Conservation (phyloP, 495 filamentous ascomycete species). For the Xylona heveae region DNA sequence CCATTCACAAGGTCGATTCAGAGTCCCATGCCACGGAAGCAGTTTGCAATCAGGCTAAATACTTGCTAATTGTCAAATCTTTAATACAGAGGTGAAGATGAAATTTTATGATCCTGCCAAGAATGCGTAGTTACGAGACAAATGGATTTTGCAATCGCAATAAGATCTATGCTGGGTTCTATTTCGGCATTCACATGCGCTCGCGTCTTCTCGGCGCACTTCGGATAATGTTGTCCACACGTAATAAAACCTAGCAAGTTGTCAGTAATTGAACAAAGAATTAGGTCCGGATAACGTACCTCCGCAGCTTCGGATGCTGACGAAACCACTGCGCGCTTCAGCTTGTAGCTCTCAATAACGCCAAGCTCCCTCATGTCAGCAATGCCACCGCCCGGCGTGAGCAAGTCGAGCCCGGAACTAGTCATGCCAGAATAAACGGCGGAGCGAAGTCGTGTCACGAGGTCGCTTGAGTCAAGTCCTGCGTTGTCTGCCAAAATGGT, state of each 20-base stretch:
- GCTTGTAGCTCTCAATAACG: conserved; percentile 96
- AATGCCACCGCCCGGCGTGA: conserved; percentile 80
- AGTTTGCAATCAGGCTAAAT: too few species aligned
- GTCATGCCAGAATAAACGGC: conserved; percentile 88
- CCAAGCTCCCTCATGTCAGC: conserved; percentile 91
- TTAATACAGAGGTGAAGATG: too few species aligned
- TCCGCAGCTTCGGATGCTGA: conserved; percentile 93
- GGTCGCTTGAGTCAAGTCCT: conserved; percentile 81
- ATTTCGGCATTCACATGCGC: conserved; percentile 49
- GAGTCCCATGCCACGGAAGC: too few species aligned
- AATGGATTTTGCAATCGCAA: too few species aligned
- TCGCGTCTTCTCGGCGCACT: conserved; percentile 55
- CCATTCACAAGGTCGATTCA: too few species aligned
- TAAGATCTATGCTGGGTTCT: too few species aligned
- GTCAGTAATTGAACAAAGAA: not conserved
- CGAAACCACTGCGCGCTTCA: conserved; percentile 89
- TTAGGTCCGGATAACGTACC: conserved; percentile 28
- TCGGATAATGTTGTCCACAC: conserved; percentile 76
- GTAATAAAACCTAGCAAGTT: conserved; percentile 41
- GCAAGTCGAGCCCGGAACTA: conserved; percentile 72
- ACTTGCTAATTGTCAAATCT: too few species aligned
- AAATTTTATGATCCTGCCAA: too few species aligned
- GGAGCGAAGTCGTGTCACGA: conserved; percentile 77
- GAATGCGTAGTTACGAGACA: too few species aligned
- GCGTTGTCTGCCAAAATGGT: conserved; percentile 97